phyloP scores from a whole-genome alignment of 1,139 yeast species.

The Protomyces pachydermus region DNA sequence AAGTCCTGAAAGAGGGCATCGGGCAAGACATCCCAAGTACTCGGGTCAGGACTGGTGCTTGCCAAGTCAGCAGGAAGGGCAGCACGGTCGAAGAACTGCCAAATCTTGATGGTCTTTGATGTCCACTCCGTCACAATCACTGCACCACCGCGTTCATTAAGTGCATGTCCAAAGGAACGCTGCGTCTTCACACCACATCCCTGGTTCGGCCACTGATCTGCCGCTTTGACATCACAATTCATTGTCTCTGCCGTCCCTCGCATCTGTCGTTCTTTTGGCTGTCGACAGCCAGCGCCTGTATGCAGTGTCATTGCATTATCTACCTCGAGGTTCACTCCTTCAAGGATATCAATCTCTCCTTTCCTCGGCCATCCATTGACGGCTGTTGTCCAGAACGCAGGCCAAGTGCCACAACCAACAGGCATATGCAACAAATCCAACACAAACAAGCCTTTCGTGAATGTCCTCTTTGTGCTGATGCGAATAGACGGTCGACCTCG shows the following conservation, averaged over 20 bases:
- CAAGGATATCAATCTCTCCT: constrained; percentile 29
- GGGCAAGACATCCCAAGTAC: constrained; percentile 14
- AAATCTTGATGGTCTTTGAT: constrained; percentile 11
- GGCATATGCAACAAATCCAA: constrained; percentile 28
- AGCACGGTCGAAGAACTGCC: constrained; percentile 19
- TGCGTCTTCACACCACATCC: constrained; percentile 26
- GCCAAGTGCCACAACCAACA: constrained; percentile 29
- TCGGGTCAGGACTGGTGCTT: not conserved
- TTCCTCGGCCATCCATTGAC: constrained; percentile 23
- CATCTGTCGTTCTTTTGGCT: constrained; percentile 10
- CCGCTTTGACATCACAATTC: constrained; percentile 25
- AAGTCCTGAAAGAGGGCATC: constrained; percentile 24
- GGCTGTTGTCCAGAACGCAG: constrained; percentile 29
- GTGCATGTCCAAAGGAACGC: constrained; percentile 16
- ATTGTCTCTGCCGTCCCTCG: constrained; percentile 13
- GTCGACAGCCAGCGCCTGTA: constrained; percentile 24
- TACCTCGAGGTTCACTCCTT: constrained; percentile 24
- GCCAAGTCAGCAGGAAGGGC: constrained; percentile 19
- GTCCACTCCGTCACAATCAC: constrained; percentile 28
- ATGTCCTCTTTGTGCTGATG: constrained; percentile 13
- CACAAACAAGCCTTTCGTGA: constrained; percentile 18
- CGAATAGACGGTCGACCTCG: constrained; percentile 28
- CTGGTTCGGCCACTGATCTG: constrained; percentile 24
- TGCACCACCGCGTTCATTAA: constrained; percentile 14
- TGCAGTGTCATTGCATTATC: constrained; percentile 26